Evolutionary conservation across 2,329 filamentous ascomycete genomes (phyloP).

Genomic region (Colletotrichum neosansevieriae): DNA sequence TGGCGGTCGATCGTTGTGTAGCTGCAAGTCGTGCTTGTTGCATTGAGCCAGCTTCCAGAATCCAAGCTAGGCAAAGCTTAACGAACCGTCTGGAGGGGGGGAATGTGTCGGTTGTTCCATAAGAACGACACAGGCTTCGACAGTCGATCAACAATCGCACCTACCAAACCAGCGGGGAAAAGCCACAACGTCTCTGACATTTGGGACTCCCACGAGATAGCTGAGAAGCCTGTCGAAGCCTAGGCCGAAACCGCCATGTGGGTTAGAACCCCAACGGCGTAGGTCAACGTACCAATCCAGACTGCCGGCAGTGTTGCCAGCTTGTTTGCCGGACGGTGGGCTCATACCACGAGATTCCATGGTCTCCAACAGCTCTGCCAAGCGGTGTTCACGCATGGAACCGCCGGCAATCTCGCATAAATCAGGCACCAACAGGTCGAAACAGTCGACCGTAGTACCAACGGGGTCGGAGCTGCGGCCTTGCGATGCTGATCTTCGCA

Average conservation of each 20-base stretch:
- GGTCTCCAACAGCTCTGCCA: conserved; percentile 73
- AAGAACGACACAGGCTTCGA: not conserved
- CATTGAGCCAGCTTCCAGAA: conserved; percentile 42
- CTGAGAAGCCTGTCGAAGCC: conserved; percentile 89
- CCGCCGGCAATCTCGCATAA: conserved; percentile 90
- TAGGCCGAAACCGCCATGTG: conserved; percentile 90
- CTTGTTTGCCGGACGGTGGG: conserved; percentile 45
- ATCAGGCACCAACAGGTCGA: conserved; percentile 88
- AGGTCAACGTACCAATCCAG: conserved; percentile 91
- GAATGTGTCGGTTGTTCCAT: not conserved
- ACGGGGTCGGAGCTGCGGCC: conserved; percentile 11
- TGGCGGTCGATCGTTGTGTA: conserved; percentile 15
- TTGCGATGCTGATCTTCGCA: conserved; percentile 54
- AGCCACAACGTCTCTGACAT: conserved; percentile 85
- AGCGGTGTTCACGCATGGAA: conserved; percentile 87
- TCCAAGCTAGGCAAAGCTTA: conserved; percentile 56
- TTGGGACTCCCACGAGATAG: conserved; percentile 85
- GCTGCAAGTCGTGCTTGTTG: conserved; percentile 15
- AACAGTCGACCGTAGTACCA: conserved; percentile 81
- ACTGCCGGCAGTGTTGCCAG: conserved; percentile 42
- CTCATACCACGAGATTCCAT: conserved; percentile 78
- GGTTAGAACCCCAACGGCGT: conserved; percentile 89
- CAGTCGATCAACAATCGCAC: conserved; percentile 65
- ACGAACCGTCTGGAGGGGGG: conserved; percentile 47
- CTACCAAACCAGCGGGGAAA: conserved; percentile 82